Evolutionary conservation across 1,284 basidiomycete genomes (phyloP).

Genomic region (Apiotrichum mycotoxinovorans): DNA sequence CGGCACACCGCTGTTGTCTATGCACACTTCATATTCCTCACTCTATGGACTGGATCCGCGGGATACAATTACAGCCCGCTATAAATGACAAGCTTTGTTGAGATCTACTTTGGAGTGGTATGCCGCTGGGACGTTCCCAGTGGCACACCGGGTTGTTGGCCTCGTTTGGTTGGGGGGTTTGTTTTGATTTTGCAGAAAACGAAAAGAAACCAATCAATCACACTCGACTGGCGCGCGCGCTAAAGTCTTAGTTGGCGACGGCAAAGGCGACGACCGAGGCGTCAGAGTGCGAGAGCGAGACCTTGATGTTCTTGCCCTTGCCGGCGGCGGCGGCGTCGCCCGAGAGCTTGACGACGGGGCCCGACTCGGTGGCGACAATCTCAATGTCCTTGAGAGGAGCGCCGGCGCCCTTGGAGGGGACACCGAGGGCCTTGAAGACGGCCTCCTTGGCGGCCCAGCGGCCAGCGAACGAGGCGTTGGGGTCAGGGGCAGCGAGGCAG

Average conservation of each 20-base stretch:
- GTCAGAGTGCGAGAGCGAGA: slow-evolving; percentile 79
- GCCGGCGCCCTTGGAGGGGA: slow-evolving; percentile 83
- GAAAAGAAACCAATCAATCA: background rate
- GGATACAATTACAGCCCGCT: slow-evolving; percentile 8
- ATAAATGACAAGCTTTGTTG: slow-evolving; percentile 2
- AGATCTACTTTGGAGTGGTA: slow-evolving; percentile 3
- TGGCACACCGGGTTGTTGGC: background rate
- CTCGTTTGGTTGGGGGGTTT: background rate
- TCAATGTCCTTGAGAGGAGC: slow-evolving; percentile 96
- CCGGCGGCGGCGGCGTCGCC: slow-evolving; percentile 80
- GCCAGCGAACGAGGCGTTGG: slow-evolving; percentile 85
- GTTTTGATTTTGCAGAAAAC: background rate
- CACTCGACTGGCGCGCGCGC: no score
- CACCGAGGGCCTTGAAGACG: slow-evolving; percentile 94
- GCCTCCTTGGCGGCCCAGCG: slow-evolving; percentile 98
- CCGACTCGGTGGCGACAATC: slow-evolving; percentile 64
- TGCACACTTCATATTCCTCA: slow-evolving; percentile 9
- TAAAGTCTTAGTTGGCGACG: slow-evolving; percentile 38
- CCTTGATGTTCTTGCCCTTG: slow-evolving; percentile 65
- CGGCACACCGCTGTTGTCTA: background rate
- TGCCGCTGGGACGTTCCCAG: background rate
- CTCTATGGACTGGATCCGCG: slow-evolving; percentile 7
- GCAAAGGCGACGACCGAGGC: slow-evolving; percentile 49
- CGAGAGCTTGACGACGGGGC: slow-evolving; percentile 69
- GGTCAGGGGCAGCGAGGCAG: slow-evolving; percentile 81